A percentile compares a stretch with the other conserved stretches of the same genome.
These are phyloP conservation scores for Escallonia rubra DNA, from an alignment of 129 eudicot species.

Conservation along the genomic window DNA sequence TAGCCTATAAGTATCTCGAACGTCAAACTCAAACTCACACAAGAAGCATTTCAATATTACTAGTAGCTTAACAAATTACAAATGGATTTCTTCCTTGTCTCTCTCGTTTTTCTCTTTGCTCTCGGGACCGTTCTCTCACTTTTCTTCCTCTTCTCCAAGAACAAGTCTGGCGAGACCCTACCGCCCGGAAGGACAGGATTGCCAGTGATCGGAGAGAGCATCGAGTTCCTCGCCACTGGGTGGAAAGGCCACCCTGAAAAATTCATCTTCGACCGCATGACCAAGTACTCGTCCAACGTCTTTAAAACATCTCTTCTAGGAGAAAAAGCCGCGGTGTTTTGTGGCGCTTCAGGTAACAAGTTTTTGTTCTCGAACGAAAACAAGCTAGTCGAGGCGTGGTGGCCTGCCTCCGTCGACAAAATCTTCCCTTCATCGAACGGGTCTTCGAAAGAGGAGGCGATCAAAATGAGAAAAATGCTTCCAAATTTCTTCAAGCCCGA, in stretches of 20 bases:
- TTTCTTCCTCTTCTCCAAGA: conserved; percentile 4
- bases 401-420: conserved; percentile 8
- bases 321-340: not conserved
- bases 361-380: conserved; percentile 18
- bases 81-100: conserved; percentile 1
- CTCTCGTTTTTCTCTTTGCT: conserved; percentile 8
- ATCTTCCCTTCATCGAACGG: conserved; percentile 10
- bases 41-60: too few relatives aligned
- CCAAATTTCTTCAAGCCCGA: conserved; percentile 27
- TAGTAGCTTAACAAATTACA: not conserved
- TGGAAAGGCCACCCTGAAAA: conserved; percentile 4
- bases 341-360: conserved; percentile 14
- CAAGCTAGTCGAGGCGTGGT: conserved; percentile 12
- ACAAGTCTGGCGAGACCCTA: not conserved
- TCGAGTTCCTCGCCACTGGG: not conserved
- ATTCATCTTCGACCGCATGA: conserved; percentile 10
- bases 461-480: conserved; percentile 1
- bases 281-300: not conserved
- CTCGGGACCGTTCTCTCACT: conserved; percentile 10
- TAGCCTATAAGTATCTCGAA: too few relatives aligned
- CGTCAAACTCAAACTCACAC: too few relatives aligned
- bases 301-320: conserved; percentile 9
- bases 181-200: conserved; percentile 9
- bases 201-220: conserved; percentile 10
- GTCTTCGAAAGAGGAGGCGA: not conserved